Percentiles rank a stretch among this genome's conserved stretches.
These are phyloP conservation scores for Vigna hirtella DNA, from an alignment of 306 rosid species.

Conservation along the genomic window DNA sequence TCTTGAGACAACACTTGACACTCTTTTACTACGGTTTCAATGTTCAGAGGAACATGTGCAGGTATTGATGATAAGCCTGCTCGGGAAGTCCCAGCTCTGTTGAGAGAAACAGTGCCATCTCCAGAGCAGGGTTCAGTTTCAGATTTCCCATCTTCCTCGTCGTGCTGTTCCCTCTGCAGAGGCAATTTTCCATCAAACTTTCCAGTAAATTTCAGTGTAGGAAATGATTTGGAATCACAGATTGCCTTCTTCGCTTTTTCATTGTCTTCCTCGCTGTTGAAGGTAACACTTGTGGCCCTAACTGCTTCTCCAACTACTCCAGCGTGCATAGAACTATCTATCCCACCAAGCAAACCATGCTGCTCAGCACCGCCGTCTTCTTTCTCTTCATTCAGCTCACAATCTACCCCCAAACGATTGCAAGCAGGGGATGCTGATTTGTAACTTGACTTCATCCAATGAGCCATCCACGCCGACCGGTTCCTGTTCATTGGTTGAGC, in stretches of 20 bases:
- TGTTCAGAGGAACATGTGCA: slow-evolving; percentile 44
- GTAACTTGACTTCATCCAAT: slow-evolving; percentile 59
- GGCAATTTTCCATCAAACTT: slow-evolving; percentile 50
- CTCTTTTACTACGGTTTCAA: slow-evolving; percentile 47
- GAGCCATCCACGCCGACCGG: slow-evolving; percentile 77
- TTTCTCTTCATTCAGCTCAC: slow-evolving; percentile 50
- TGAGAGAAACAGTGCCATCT: slow-evolving; percentile 42
- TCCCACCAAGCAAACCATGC: slow-evolving; percentile 41
- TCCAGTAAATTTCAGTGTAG: slow-evolving; percentile 54
- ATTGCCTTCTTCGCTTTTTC: slow-evolving; percentile 45
- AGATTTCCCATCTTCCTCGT: slow-evolving; percentile 44
- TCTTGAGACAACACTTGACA: slow-evolving; percentile 41
- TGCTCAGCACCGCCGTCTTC: slow-evolving; percentile 47
- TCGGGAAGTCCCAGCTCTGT: slow-evolving; percentile 37
- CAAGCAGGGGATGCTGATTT: slow-evolving; percentile 52
- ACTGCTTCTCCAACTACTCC: slow-evolving; percentile 52
- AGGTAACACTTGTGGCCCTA: slow-evolving; percentile 42
- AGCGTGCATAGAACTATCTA: slow-evolving; percentile 36
- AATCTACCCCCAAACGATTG: slow-evolving; percentile 39
- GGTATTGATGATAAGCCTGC: slow-evolving; percentile 43
- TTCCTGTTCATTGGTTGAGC: slow-evolving; percentile 48
- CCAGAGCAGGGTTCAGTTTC: slow-evolving; percentile 47
- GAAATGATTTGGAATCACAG: slow-evolving; percentile 59
- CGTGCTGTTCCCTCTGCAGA: slow-evolving; percentile 42
- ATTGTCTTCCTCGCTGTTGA: slow-evolving; percentile 43